phyloP scores from a whole-genome alignment of 768 basidiomycete genomes.

The Cystobasidium onofrii region DNA sequence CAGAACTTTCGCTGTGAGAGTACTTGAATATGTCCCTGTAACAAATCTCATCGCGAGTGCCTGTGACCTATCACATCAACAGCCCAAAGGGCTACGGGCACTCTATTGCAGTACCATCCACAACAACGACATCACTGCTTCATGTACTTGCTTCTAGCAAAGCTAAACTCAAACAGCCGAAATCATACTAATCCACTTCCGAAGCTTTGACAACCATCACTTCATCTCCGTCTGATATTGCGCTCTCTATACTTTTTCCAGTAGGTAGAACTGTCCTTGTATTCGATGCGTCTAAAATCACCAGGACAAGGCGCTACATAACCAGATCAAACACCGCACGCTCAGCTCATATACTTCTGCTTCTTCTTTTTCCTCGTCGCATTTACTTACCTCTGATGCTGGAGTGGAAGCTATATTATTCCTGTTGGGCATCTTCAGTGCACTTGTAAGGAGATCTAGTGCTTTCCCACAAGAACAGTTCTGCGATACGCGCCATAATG shows the following conservation, averaged over 20 bases:
- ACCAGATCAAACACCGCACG: neutral
- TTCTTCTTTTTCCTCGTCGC: neutral
- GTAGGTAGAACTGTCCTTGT: neutral
- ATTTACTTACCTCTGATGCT: neutral
- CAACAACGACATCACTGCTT: too few species aligned
- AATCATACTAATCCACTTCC: neutral
- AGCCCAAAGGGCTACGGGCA: too few species aligned
- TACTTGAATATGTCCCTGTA: too few species aligned
- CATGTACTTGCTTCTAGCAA: too few species aligned
- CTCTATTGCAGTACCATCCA: too few species aligned
- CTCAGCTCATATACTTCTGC: neutral
- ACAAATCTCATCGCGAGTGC: too few species aligned
- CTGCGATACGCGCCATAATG: too few species aligned
- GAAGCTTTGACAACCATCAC: neutral
- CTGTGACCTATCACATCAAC: too few species aligned
- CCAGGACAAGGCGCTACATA: neutral
- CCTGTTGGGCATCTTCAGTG: neutral
- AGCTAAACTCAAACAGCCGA: too few species aligned
- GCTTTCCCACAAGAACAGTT: constrained; percentile 16
- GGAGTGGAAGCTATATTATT: constrained; percentile 9
- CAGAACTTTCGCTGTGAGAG: too few species aligned
- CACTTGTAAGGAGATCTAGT: constrained; percentile 17
- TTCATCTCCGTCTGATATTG: neutral
- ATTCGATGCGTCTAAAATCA: neutral
- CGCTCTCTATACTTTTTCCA: neutral